Base-by-base conservation (phyloP, 2,329 filamentous ascomycete species). In the Thelonectria rubi region DNA sequence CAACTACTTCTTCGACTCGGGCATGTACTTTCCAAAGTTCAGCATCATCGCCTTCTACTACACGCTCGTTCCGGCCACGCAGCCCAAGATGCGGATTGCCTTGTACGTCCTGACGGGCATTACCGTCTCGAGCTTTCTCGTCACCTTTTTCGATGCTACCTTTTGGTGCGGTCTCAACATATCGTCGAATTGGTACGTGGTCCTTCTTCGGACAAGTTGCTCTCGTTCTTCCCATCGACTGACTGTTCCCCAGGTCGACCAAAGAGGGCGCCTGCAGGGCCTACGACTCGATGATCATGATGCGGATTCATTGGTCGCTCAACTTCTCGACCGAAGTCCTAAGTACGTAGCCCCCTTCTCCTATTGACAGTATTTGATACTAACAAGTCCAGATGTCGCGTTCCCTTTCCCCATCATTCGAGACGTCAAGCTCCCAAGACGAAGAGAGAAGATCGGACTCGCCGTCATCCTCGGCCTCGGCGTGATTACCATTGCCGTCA, bases 1-100 rank as follows among this genome's bases (percentile, higher is more conserved):
- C 1, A 72, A 70, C 50, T 72, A 72, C 54, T 66, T 72, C 40
- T 72, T 71, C 49, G 66, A 71, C 32, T 65, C 61, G 2, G 69
- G 69, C 24, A 67, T 72, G 18, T 71, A 69, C 52, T 62, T 72
- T 26, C 69, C 67, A 9, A 72, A 71, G 43, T 50, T 72, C 21
- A 70, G 69, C 17, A 62, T 72, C 46, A 60, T 70, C 20, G 67
- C 69, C 20, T 67, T 71, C 15, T 72, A 70, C 54, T 71, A 64
- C 52, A 63, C 51, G 21, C 50, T 72, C 3, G 55, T 71, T 5
- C 69, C 69, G 2, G 51, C 20, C 2, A 65, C 65, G 3, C 64
- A 64, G 14, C 67, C 63, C 2, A 7, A 42, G 3, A 65, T 72
- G 57, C 60, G 69, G 11, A 63, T 64, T 3, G 51, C 55, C 0